Evolutionary conservation across 345 rosid genomes (phyloP), one percentile per base, ranked within the genome.

Genomic region (Geranium rotundifolium): DNA sequence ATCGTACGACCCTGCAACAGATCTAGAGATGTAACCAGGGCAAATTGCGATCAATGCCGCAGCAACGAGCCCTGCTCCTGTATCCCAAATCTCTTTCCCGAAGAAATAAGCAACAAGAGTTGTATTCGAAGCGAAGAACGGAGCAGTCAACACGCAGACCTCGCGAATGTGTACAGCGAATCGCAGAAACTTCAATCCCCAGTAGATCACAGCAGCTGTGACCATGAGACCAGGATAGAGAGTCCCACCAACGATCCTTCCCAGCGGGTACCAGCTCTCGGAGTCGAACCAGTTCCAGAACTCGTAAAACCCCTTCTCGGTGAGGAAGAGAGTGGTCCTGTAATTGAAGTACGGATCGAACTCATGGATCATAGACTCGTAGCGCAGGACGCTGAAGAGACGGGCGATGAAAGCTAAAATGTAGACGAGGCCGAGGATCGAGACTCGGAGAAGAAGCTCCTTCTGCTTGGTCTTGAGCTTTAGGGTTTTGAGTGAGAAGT

Each of bases 261-360:
- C 99, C 1, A 92, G 81, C 17, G 99, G 99, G 69, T 92, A 92
- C 99, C 99, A 92, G 59, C 88, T 81, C 82, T 92, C 99, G 4
- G 84, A 85, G 39, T 92, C 99, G 67, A 92, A 92, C 99, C 99
- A 92, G 79, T 92, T 92, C 99, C 99, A 92, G 68, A 92, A 92
- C 63, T 92, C 99, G 71, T 87, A 87, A 61, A 92, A 92, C 1
- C 99, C 99, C 50, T 93, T 86, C 66, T 84, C 63, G 1, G 97
- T 91, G 19, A 91, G 67, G 80, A 65, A 91, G 5, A 88, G 88
- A 0, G 97, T 91, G 14, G 96, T 88, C 5, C 99, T 82, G 69
- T 93, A 90, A 71, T 93, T 93, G 79, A 93, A 93, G 70, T 93
- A 93, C 0, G 99, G 99, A 63, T 93, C 99, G 61, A 93, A 93